A percentile compares a stretch with the other conserved stretches of the same genome.
Conservation (phyloP, 1,284 basidiomycete species). For the Malassezia japonica region DNA sequence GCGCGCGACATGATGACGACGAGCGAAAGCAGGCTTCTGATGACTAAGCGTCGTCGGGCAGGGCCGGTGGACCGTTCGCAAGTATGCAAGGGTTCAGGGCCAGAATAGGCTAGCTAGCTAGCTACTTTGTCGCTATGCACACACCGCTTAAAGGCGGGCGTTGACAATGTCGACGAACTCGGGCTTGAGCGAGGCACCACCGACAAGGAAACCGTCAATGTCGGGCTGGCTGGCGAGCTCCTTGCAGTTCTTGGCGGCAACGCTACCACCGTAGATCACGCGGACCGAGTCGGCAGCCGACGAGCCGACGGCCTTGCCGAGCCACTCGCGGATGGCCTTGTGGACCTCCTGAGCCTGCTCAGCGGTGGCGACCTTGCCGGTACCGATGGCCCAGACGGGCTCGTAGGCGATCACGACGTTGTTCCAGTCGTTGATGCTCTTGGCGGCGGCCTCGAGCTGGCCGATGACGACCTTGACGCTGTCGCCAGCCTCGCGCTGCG, state of each 20-base stretch:
- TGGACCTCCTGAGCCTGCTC: slow-evolving; percentile 87
- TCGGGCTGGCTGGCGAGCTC: slow-evolving; percentile 61
- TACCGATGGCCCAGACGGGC: slow-evolving; percentile 93
- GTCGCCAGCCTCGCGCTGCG: slow-evolving; percentile 70
- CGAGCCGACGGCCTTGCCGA: slow-evolving; percentile 60
- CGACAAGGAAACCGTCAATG: slow-evolving; percentile 98
- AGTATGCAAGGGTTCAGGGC: too few relatives aligned
- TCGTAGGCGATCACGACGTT: slow-evolving; percentile 79
- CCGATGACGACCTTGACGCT: slow-evolving; percentile 71
- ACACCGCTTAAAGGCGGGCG: slow-evolving; percentile 49
- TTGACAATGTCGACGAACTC: slow-evolving; percentile 76
- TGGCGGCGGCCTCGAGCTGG: slow-evolving; percentile 71
- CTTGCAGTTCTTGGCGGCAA: slow-evolving; percentile 74
- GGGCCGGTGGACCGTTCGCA: too few relatives aligned
- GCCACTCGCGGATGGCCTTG: slow-evolving; percentile 68
- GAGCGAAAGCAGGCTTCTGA: background rate
- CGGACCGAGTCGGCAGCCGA: slow-evolving; percentile 66
- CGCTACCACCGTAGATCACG: slow-evolving; percentile 92
- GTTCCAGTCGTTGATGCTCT: slow-evolving; percentile 63
- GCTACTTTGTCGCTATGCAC: too few relatives aligned
- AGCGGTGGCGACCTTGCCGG: slow-evolving; percentile 85
- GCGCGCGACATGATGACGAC: slow-evolving; percentile 57
- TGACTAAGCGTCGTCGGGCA: too few relatives aligned
- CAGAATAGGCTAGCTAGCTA: too few relatives aligned
- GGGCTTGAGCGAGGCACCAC: slow-evolving; percentile 93